phyloP scores from a whole-genome alignment of 352 stramenopile genomes.

The Globisporangium yorkense region DNA sequence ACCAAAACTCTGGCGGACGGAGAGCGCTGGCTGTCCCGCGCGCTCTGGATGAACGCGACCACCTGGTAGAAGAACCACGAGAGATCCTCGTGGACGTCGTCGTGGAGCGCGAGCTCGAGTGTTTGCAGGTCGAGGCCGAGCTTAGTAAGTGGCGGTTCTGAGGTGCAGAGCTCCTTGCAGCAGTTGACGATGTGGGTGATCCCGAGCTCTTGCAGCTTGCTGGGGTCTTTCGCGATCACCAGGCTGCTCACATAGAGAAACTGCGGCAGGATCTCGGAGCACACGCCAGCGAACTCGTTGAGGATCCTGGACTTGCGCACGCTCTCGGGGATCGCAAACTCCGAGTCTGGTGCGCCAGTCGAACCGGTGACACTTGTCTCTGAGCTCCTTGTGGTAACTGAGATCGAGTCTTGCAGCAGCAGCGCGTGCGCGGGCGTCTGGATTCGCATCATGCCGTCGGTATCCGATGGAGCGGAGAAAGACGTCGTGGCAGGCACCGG shows the following conservation, averaged over 20 bases:
- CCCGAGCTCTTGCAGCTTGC: conserved; percentile 20
- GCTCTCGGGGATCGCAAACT: conserved; percentile 46
- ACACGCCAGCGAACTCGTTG: conserved; percentile 33
- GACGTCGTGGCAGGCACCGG: background rate
- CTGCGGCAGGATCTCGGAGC: conserved; percentile 45
- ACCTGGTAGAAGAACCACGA: conserved; percentile 48
- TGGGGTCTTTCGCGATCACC: conserved; percentile 25
- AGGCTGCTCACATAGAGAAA: conserved; percentile 64
- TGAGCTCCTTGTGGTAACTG: background rate
- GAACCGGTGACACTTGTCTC: background rate
- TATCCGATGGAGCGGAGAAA: background rate
- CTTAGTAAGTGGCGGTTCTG: no score
- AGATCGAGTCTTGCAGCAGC: background rate
- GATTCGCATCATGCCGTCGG: background rate
- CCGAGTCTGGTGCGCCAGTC: background rate
- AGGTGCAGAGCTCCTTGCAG: conserved; percentile 30
- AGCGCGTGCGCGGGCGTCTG: conserved; percentile 7
- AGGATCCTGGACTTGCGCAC: conserved; percentile 47
- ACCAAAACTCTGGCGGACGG: conserved; percentile 29
- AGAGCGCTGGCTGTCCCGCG: conserved; percentile 4
- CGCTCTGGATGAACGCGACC: conserved; percentile 33
- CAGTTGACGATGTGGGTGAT: conserved; percentile 62
- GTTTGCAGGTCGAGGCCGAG: background rate
- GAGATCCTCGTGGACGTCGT: conserved; percentile 62
- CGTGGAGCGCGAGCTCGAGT: conserved; percentile 37